Conservation (phyloP, 495 filamentous ascomycete genomes). For the Neurospora sp. region DNA sequence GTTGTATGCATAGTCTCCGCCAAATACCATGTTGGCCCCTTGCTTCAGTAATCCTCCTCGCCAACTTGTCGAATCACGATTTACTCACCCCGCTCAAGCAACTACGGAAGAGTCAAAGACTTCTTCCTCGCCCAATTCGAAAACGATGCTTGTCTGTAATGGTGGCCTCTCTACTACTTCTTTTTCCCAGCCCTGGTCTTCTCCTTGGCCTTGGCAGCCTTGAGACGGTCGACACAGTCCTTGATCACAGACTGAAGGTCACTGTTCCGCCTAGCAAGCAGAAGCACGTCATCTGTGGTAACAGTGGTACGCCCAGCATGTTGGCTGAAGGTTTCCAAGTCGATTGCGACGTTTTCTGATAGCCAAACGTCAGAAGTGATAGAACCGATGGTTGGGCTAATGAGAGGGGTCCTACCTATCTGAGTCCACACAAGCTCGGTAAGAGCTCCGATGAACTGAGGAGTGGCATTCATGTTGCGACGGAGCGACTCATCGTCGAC, state of each 20-base stretch:
- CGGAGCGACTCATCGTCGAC: conserved; percentile 76
- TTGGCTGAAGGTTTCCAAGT: conserved; percentile 74
- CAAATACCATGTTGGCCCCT: background rate
- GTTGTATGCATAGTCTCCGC: background rate
- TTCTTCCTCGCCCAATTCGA: background rate
- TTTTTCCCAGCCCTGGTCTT: conserved; percentile 13
- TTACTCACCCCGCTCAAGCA: background rate
- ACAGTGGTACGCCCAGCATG: conserved; percentile 80
- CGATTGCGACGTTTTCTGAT: conserved; percentile 60
- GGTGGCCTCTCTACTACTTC: background rate
- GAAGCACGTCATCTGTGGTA: conserved; percentile 74
- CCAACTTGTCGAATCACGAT: no score
- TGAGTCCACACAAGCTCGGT: conserved; percentile 89
- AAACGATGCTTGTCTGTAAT: background rate
- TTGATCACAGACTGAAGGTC: conserved; percentile 66
- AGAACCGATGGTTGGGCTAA: no score
- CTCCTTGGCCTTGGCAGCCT: conserved; percentile 28
- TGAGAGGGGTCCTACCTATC: conserved; percentile 46
- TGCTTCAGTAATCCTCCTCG: background rate
- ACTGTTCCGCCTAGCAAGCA: conserved; percentile 78
- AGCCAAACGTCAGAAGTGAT: no score
- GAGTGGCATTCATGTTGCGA: conserved; percentile 75
- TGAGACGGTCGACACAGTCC: conserved; percentile 52
- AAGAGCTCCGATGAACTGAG: conserved; percentile 87
- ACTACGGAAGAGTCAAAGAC: fast-evolving